phyloP scores from a whole-genome alignment of 202 grass and related monocot species.

The Zizania palustris region DNA sequence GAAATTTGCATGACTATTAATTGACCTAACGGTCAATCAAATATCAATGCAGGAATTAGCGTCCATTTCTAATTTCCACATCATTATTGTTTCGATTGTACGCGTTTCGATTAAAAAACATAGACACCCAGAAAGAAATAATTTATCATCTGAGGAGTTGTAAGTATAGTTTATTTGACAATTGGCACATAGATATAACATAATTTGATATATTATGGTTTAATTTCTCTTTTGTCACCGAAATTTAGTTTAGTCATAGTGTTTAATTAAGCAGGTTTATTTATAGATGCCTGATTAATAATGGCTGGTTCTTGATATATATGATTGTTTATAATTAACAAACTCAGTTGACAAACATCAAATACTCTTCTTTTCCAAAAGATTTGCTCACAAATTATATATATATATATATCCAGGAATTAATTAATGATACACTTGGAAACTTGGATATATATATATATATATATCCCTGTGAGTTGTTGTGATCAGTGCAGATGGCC shows the following conservation, averaged over 20 bases:
- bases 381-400: neutral
- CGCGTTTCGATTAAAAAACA: neutral
- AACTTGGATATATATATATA: no score
- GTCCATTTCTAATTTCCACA: neutral
- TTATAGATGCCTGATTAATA: neutral
- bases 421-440: neutral
- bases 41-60: neutral
- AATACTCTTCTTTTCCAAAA: neutral
- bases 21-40: neutral
- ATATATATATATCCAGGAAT: neutral
- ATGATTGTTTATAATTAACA: neutral
- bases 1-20: neutral
- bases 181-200: neutral
- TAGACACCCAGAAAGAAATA: neutral
- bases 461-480: neutral
- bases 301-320: conserved; percentile 17
- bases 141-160: neutral
- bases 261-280: neutral
- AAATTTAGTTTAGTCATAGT: neutral
- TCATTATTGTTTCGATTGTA: neutral
- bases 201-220: neutral
- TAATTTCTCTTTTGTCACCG: no score
- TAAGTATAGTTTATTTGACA: conserved; percentile 1
- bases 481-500: conserved; percentile 29
- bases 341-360: neutral